Evolutionary conservation across 2,329 filamentous ascomycete genomes (phyloP).

Genomic region (Talaromyces pinophilus): DNA sequence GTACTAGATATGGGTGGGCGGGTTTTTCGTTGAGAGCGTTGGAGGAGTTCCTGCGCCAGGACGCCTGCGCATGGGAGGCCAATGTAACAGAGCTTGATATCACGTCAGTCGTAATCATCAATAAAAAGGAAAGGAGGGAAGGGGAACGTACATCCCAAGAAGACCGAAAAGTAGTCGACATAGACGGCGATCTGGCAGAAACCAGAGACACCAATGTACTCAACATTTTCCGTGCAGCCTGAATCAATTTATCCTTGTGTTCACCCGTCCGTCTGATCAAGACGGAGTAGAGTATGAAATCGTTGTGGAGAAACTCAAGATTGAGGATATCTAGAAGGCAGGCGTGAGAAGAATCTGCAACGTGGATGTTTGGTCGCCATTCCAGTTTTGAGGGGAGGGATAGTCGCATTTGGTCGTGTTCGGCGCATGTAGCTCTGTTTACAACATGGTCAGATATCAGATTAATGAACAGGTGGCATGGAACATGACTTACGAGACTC

Average conservation of each 20-base stretch:
- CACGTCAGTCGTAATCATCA: neutral
- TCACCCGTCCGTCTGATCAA: conserved; percentile 25
- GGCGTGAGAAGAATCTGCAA: conserved; percentile 20
- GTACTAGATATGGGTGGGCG: neutral
- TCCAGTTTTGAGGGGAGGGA: conserved; percentile 15
- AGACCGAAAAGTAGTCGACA: neutral
- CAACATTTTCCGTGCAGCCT: conserved; percentile 19
- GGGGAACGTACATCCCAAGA: conserved; percentile 17
- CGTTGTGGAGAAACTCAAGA: conserved; percentile 28
- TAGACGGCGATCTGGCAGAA: neutral
- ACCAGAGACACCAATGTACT: conserved; percentile 3
- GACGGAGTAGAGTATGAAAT: conserved; percentile 28
- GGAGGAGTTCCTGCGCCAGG: conserved; percentile 29
- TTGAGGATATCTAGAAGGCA: conserved; percentile 27
- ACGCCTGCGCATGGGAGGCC: conserved; percentile 31
- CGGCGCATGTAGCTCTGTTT: conserved; percentile 13
- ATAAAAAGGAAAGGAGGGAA: neutral
- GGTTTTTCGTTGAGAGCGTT: conserved; percentile 24
- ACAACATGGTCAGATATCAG: neutral
- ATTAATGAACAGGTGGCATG: neutral
- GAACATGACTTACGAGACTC: conserved; percentile 14
- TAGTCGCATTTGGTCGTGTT: conserved; percentile 16
- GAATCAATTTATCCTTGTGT: conserved; percentile 14
- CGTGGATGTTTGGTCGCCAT: conserved; percentile 15
- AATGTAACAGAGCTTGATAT: conserved; percentile 25